phyloP scores from a whole-genome alignment of 2,329 filamentous ascomycete genomes.

The Lachnellula subtilissima region DNA sequence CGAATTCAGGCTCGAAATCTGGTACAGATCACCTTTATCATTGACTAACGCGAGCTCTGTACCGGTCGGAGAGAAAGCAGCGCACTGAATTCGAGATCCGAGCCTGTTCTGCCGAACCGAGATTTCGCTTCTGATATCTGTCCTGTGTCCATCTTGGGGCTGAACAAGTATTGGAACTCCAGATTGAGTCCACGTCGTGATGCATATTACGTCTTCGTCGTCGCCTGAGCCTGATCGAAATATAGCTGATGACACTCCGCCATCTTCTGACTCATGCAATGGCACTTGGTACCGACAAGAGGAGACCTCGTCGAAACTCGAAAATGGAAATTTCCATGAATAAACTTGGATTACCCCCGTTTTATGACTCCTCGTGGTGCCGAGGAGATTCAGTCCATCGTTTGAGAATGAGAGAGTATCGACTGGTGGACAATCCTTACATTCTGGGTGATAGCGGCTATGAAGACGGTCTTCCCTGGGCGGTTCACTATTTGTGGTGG shows the following conservation, averaged over 20 bases:
- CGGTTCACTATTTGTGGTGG: conserved; percentile 31
- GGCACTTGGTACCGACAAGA: conserved; percentile 37
- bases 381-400: conserved; percentile 37
- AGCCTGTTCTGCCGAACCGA: conserved; percentile 32
- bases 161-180: conserved; percentile 37
- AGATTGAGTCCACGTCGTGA: conserved; percentile 41
- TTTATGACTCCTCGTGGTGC: conserved; percentile 34
- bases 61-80: conserved; percentile 36
- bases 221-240: conserved; percentile 32
- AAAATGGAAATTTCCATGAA: conserved; percentile 36
- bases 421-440: conserved; percentile 34
- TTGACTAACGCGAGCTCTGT: conserved; percentile 38
- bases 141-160: conserved; percentile 34
- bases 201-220: conserved; percentile 35
- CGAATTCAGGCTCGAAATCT: conserved; percentile 36
- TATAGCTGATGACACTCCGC: conserved; percentile 36
- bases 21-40: conserved; percentile 37
- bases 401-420: conserved; percentile 39
- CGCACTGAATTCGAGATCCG: conserved; percentile 37
- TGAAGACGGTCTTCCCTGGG: conserved; percentile 37
- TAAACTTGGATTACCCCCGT: conserved; percentile 36
- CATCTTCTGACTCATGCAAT: conserved; percentile 39
- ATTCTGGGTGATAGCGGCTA: conserved; percentile 31
- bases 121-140: conserved; percentile 32
- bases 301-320: conserved; percentile 33